Percentiles rank a stretch among this genome's conserved stretches.
phyloP scores from a whole-genome alignment of 1,139 yeast species.

The Yueomyces sp. region DNA sequence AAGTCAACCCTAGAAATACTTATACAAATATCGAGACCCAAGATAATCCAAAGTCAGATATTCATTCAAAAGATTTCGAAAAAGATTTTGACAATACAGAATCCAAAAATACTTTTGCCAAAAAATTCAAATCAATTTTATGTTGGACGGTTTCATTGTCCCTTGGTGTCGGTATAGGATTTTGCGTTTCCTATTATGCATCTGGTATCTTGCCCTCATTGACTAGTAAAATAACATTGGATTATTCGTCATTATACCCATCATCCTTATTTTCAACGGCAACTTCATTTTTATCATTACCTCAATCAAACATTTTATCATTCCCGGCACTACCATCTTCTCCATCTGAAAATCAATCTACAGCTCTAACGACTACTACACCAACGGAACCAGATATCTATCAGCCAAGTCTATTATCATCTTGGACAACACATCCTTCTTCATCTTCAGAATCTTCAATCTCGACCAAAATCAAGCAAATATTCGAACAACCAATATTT shows the following conservation, averaged over 20 bases:
- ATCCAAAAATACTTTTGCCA: background rate
- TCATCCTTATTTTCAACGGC: background rate
- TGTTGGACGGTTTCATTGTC: background rate
- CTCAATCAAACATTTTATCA: background rate
- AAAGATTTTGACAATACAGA: no score
- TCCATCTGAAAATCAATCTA: background rate
- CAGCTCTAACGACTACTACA: background rate
- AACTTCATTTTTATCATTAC: background rate
- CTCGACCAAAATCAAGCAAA: background rate
- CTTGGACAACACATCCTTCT: no score
- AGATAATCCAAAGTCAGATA: background rate
- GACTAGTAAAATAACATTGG: background rate
- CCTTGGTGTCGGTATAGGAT: background rate
- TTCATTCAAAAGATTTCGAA: no score
- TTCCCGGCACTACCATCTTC: background rate
- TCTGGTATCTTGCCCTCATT: background rate
- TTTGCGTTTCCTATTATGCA: background rate
- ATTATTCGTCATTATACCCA: background rate
- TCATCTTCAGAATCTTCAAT: no score
- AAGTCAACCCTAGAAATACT: background rate
- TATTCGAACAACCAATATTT: background rate
- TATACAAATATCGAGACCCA: no score
- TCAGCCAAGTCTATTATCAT: no score
- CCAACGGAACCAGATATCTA: background rate
- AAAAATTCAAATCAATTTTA: background rate